Conservation (phyloP, 1,284 basidiomycete genomes). For the Boletellus deceptivus region DNA sequence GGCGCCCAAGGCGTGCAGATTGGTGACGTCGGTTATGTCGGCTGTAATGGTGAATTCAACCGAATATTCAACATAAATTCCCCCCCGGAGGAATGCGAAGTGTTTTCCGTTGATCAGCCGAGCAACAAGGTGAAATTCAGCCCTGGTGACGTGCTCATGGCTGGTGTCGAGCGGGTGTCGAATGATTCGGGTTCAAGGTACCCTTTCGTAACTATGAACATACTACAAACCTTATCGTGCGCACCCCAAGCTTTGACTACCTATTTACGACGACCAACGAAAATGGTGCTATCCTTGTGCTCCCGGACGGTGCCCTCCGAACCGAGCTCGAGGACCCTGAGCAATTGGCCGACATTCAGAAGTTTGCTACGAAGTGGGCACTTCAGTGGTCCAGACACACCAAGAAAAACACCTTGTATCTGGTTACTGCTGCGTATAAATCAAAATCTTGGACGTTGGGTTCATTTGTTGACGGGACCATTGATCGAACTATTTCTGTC, state of each 20-base stretch:
- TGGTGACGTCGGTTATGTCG: no score
- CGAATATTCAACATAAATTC: no score
- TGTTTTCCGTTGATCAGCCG: background rate
- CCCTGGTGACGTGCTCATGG: no score
- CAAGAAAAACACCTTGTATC: constrained; percentile 6
- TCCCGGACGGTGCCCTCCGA: constrained; percentile 6
- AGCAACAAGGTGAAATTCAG: no score
- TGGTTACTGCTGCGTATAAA: constrained; percentile 12
- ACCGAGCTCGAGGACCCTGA: background rate
- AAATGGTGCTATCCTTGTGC: constrained; percentile 9
- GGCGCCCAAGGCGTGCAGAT: no score
- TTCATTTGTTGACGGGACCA: background rate
- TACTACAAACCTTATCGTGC: no score
- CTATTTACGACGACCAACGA: background rate
- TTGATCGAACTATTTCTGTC: background rate
- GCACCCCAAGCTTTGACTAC: no score
- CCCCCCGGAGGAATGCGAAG: background rate
- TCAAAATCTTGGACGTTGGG: constrained; percentile 9
- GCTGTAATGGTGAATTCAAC: no score
- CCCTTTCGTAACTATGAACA: no score
- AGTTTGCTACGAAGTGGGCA: background rate
- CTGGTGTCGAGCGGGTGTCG: no score
- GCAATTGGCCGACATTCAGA: background rate
- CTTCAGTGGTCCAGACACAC: background rate
- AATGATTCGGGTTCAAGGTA: no score